Evolutionary conservation across 2,329 filamentous ascomycete species (phyloP).

Genomic region (Cladorrhinum sp.): DNA sequence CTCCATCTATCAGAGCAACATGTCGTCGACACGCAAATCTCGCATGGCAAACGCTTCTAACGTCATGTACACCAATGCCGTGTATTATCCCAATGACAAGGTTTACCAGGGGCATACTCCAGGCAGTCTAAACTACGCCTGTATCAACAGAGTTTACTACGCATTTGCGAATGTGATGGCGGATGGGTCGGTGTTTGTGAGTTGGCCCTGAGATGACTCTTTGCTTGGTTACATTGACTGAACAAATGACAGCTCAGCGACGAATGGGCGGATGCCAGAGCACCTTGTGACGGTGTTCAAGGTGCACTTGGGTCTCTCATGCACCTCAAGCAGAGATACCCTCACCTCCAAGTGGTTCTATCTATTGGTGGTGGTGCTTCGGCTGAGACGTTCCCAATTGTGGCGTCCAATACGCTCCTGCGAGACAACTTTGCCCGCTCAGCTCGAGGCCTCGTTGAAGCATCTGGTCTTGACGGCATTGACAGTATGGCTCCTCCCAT

Average conservation of each 20-base stretch:
- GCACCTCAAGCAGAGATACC: constrained; percentile 67
- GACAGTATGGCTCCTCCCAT: constrained; percentile 56
- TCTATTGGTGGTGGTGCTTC: constrained; percentile 70
- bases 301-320: constrained; percentile 73
- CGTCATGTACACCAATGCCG: constrained; percentile 67
- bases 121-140: constrained; percentile 69
- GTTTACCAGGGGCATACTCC: constrained; percentile 73
- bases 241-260: constrained; percentile 62
- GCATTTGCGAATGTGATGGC: constrained; percentile 72
- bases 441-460: constrained; percentile 64
- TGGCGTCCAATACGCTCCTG: constrained; percentile 58
- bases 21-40: constrained; percentile 41
- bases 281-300: constrained; percentile 67
- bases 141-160: constrained; percentile 79
- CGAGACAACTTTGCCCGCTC: constrained; percentile 70
- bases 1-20: neutral
- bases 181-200: constrained; percentile 73
- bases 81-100: constrained; percentile 80
- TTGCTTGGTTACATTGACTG: constrained; percentile 2
- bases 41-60: constrained; percentile 45
- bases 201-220: constrained; percentile 31
- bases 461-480: constrained; percentile 70
- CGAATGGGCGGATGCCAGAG: constrained; percentile 71
- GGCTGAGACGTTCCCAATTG: constrained; percentile 63
- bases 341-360: constrained; percentile 69